Percentiles rank a stretch among this genome's conserved stretches.
These are phyloP conservation scores for Tylopilus orsonianus DNA, from an alignment of 1,284 basidiomycete genomes.

Conservation along the genomic window DNA sequence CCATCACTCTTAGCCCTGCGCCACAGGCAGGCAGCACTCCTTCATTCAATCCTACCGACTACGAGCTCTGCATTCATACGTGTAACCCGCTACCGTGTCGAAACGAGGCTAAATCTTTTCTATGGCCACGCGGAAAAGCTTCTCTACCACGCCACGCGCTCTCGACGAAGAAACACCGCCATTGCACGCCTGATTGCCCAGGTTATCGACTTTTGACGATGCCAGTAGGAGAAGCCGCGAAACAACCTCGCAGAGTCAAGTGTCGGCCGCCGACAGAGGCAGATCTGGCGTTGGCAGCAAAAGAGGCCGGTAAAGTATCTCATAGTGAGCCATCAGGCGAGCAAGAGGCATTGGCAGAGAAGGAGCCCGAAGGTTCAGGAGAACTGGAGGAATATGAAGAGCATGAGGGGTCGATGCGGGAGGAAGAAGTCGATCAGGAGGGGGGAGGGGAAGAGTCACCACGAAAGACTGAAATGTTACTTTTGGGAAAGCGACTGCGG, in stretches of 20 bases:
- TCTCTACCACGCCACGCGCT: constrained; percentile 31
- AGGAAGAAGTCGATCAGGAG: constrained; percentile 9
- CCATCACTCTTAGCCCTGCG: constrained; percentile 5
- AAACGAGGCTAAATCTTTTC: constrained; percentile 31
- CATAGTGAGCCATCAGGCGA: not conserved
- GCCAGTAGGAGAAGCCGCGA: constrained; percentile 18
- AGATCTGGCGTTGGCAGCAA: constrained; percentile 21
- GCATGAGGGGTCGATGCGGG: constrained; percentile 7
- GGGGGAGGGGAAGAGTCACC: constrained; percentile 1
- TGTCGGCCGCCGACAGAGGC: constrained; percentile 26
- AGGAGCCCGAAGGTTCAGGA: constrained; percentile 11
- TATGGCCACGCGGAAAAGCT: constrained; percentile 25
- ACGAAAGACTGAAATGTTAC: not conserved
- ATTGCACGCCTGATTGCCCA: constrained; percentile 21
- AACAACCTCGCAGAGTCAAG: constrained; percentile 25
- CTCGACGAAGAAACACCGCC: constrained; percentile 24
- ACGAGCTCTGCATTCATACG: constrained; percentile 31
- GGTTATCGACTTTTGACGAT: constrained; percentile 27
- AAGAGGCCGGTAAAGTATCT: constrained; percentile 9
- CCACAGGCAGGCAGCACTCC: constrained; percentile 3
- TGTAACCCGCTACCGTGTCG: constrained; percentile 28
- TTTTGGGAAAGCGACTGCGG: constrained; percentile 22
- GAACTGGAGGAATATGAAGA: constrained; percentile 20
- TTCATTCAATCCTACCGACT: constrained; percentile 12
- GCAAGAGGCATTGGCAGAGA: constrained; percentile 1